Base-by-base conservation (phyloP, 129 eudicot genomes). In the Gnaphalium uliginosum region DNA sequence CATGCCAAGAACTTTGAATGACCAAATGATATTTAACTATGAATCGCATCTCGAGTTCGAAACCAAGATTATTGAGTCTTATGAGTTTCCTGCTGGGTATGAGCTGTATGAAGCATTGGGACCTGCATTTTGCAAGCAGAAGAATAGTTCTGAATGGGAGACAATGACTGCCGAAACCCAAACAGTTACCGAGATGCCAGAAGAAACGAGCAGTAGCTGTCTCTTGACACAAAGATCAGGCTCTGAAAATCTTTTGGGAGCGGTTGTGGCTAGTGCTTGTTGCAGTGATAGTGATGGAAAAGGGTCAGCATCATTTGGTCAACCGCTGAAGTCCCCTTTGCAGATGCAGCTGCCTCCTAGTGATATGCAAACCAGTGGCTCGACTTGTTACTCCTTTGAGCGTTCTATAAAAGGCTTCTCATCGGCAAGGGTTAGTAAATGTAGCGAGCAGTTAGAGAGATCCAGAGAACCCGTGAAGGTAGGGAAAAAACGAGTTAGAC, bases 71-170 rank as follows among this genome's bases (percentile, higher is more conserved):
- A 6, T 73, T 41, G 73, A 19, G 23, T 79, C 90, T 69, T 81
- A 83, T 73, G 66, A 79, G 69, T 84, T 85, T 82, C 82, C 87
- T 70, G 83, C 86, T 58, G 96, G 92, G 33, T 91, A 80, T 19
- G 97, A 95, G 85, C 80, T 95, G 73, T 87, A 84, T 72, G 97
- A 95, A 89, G 96, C 92, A 59, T 78, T 87, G 21, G 99, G 97
- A 39, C 87, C 92, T 17, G 74, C 89, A 13, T 89, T 91, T 54
- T 63, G 59, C 59, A 84, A 82, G 35, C 87, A 87, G 69, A 59
- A 71, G 37, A 21, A 29, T 17, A 41, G 67, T 63, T 69, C 51
- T 29, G 71, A 78, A 14, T 78, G 85, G 84, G 88, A 83, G 35
- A 69, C 74, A 4, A 81, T 81, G 58, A 79, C 79, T 18, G 64